Percentiles rank a stretch among this genome's conserved stretches.
Conservation (phyloP, 768 basidiomycete genomes). For the Paxillus ammoniavirescens region DNA sequence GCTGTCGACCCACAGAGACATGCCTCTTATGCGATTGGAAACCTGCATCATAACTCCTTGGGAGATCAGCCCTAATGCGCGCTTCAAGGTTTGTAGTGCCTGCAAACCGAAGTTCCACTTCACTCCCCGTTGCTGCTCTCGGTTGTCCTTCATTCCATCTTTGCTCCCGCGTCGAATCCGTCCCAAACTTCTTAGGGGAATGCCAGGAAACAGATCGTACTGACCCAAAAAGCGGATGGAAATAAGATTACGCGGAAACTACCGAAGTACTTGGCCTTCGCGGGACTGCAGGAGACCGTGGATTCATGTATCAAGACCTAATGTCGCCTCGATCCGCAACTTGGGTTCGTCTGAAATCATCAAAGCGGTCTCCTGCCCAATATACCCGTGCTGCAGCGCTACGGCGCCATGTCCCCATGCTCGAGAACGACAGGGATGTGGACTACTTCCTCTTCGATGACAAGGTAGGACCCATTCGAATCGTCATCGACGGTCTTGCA, state of each 20-base stretch:
- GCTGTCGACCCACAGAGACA: constrained; percentile 2
- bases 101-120: constrained; percentile 20
- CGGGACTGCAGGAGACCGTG: constrained; percentile 16
- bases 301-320: constrained; percentile 6
- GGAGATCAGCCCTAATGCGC: constrained; percentile 11
- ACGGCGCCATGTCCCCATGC: constrained; percentile 15
- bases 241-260: constrained; percentile 11
- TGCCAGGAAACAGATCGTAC: constrained; percentile 14
- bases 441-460: constrained; percentile 22
- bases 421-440: constrained; percentile 13
- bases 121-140: constrained; percentile 19
- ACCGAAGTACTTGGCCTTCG: constrained; percentile 17
- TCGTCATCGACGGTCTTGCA: constrained; percentile 12
- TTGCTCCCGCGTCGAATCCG: not conserved
- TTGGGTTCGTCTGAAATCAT: not conserved
- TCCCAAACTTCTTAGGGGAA: constrained; percentile 6
- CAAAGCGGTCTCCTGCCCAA: constrained; percentile 5
- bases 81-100: constrained; percentile 22
- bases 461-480: constrained; percentile 10
- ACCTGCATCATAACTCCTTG: constrained; percentile 17
- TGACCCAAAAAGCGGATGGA: not conserved
- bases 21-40: constrained; percentile 18
- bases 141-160: not conserved
- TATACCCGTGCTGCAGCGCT: constrained; percentile 10
- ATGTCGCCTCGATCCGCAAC: not conserved